A percentile compares a stretch with the other conserved stretches of the same genome.
phyloP scores from a whole-genome alignment of 805 yeast genomes.

The Jamesozyma piceae region DNA sequence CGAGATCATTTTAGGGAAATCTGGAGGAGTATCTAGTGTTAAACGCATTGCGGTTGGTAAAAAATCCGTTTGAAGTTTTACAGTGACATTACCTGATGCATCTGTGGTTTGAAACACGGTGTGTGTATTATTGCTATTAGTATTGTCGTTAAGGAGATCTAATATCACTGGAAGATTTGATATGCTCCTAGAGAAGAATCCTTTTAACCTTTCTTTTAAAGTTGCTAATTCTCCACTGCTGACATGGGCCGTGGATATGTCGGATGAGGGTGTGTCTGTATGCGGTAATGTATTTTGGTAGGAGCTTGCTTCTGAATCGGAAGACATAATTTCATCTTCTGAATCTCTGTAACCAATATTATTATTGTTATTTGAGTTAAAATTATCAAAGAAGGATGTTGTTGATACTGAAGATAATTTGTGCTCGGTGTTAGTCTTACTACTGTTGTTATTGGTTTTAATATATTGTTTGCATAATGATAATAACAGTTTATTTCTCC shows the following conservation, averaged over 20 bases:
- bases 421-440: background rate
- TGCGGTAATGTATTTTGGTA: background rate
- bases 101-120: constrained; percentile 43
- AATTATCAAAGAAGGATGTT: background rate
- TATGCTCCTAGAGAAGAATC: constrained; percentile 60
- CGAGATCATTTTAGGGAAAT: constrained; percentile 8
- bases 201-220: constrained; percentile 55
- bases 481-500: constrained; percentile 62
- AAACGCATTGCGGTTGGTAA: constrained; percentile 36
- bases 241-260: background rate
- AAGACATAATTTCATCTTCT: background rate
- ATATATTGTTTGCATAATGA: constrained; percentile 54
- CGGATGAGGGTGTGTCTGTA: background rate
- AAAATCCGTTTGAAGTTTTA: constrained; percentile 45
- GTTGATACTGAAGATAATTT: background rate
- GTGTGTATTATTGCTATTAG: constrained; percentile 26
- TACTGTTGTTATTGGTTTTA: constrained; percentile 7
- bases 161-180: constrained; percentile 47
- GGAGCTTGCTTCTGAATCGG: background rate
- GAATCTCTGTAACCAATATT: background rate
- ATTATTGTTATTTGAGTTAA: background rate
- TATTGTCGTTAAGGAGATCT: constrained; percentile 35
- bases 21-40: constrained; percentile 18
- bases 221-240: constrained; percentile 33
- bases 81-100: constrained; percentile 54